Conservation (phyloP, 768 basidiomycete species). For the Suillus subalutaceus region DNA sequence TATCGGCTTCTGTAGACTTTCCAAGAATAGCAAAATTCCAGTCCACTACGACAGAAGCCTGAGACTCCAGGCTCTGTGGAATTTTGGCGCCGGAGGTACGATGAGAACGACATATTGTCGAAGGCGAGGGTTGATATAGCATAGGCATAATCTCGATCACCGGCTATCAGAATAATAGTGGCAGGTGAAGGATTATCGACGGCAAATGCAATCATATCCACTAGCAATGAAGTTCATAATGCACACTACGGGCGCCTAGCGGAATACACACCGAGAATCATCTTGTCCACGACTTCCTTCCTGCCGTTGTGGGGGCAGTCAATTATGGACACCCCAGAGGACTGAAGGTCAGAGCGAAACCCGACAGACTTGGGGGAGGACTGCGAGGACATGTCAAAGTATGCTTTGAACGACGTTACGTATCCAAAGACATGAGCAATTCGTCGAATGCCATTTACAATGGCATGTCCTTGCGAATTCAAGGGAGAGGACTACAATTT, state of each 20-base stretch:
- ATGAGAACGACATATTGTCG: conserved; percentile 59
- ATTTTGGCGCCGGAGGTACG: conserved; percentile 39
- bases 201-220: conserved; percentile 70
- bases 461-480: conserved; percentile 34
- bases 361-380: conserved; percentile 32
- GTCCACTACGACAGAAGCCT: conserved; percentile 55
- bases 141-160: conserved; percentile 69
- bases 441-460: conserved; percentile 46
- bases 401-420: conserved; percentile 55
- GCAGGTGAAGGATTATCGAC: conserved; percentile 57
- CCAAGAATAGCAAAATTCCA: conserved; percentile 48
- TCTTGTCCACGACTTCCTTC: conserved; percentile 47
- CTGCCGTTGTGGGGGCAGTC: conserved; percentile 37
- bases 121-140: conserved; percentile 59
- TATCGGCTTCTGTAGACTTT: conserved; percentile 24
- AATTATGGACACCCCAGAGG: conserved; percentile 45
- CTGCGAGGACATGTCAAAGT: conserved; percentile 49
- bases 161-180: conserved; percentile 65
- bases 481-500: conserved; percentile 37
- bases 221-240: conserved; percentile 35
- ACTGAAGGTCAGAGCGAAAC: conserved; percentile 46
- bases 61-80: conserved; percentile 51
- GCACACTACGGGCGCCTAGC: conserved; percentile 4
- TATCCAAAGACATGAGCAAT: conserved; percentile 51
- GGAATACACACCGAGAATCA: conserved; percentile 43